Percentiles rank a stretch among this genome's conserved stretches.
Conservation (phyloP, 164 flowering plant species). For the Piper betle region DNA sequence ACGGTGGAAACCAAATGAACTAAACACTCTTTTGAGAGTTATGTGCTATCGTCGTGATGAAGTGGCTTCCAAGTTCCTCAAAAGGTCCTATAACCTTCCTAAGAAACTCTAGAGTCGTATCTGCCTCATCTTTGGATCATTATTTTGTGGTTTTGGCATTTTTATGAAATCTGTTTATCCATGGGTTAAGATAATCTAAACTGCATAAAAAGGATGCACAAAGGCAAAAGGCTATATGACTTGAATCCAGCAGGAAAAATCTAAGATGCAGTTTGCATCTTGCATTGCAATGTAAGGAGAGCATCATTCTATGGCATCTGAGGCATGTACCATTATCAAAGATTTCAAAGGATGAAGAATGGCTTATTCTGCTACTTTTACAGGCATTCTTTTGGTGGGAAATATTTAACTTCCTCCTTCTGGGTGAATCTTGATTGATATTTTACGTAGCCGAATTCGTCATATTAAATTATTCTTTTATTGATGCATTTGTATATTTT, state of each 20-base stretch:
- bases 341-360: not conserved
- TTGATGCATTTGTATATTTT: too few species aligned
- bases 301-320: not conserved
- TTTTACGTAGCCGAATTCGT: too few species aligned
- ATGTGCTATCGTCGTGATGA: constrained; percentile 66
- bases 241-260: not conserved
- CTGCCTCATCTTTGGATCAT: not conserved
- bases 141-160: not conserved
- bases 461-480: too few species aligned
- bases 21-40: constrained; percentile 64
- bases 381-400: not conserved
- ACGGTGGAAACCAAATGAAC: constrained; percentile 61
- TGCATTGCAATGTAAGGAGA: not conserved
- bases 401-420: too few species aligned
- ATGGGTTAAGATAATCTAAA: not conserved
- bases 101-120: constrained; percentile 31
- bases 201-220: not conserved
- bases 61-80: constrained; percentile 58
- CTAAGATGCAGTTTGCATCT: not conserved
- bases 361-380: not conserved
- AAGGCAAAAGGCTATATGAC: not conserved
- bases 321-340: too few species aligned
- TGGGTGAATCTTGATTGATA: too few species aligned
- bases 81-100: constrained; percentile 62
- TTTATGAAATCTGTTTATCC: not conserved